A percentile compares a stretch with the other conserved stretches of the same genome.
phyloP scores from a whole-genome alignment of 1,139 yeast species.

The Trichomonascaceae sp. region DNA sequence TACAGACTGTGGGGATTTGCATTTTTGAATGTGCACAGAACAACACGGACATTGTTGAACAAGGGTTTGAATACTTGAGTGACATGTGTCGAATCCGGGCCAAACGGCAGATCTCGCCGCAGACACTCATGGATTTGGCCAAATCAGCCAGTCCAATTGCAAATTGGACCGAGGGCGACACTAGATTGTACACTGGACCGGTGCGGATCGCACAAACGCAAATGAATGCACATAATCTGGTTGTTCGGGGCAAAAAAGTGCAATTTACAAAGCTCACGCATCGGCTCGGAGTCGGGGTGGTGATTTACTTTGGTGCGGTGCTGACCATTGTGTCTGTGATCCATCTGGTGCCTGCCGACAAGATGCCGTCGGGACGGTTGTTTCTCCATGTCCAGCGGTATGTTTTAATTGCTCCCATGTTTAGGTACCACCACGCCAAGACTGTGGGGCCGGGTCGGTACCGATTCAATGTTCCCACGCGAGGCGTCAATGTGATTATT shows the following conservation, averaged over 20 bases:
- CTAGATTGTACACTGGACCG: not conserved
- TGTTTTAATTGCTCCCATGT: slow-evolving; percentile 38
- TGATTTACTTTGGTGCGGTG: not conserved
- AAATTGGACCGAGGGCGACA: too few relatives aligned
- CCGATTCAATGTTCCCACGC: slow-evolving; percentile 40
- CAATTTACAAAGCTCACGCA: not conserved
- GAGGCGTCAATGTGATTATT: slow-evolving; percentile 40
- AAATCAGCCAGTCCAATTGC: too few relatives aligned
- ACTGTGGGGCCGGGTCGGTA: slow-evolving; percentile 20
- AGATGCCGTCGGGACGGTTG: slow-evolving; percentile 12
- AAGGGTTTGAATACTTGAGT: not conserved
- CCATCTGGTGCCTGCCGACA: not conserved
- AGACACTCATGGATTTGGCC: not conserved
- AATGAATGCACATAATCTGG: not conserved
- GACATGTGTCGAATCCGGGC: not conserved
- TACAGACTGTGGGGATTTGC: not conserved
- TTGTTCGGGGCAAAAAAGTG: not conserved
- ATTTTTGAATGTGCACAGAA: not conserved
- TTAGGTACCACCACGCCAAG: slow-evolving; percentile 31
- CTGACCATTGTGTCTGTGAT: not conserved
- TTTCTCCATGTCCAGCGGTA: slow-evolving; percentile 30
- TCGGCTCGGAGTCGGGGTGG: not conserved
- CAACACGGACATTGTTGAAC: not conserved
- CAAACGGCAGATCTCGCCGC: not conserved
- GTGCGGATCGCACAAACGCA: not conserved